A percentile compares a stretch with the other conserved stretches of the same genome.
phyloP scores from a whole-genome alignment of 2,329 filamentous ascomycete genomes.

The Anisogramma anomala region DNA sequence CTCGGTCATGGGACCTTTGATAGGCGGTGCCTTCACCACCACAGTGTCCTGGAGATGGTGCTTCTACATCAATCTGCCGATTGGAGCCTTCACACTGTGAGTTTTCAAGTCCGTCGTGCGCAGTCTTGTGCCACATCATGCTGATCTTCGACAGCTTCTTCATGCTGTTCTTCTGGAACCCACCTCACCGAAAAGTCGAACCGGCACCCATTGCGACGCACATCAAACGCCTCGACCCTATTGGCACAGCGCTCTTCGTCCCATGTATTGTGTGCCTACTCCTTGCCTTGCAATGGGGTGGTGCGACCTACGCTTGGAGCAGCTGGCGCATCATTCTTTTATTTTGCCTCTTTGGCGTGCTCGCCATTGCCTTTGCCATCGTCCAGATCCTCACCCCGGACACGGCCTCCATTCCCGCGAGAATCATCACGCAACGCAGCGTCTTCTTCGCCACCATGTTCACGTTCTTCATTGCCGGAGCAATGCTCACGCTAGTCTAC shows the following conservation, averaged over 20 bases:
- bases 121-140: too few relatives aligned
- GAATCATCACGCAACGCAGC: constrained; percentile 43
- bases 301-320: constrained; percentile 40
- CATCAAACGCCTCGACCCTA: constrained; percentile 42
- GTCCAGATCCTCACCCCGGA: constrained; percentile 44
- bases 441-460: constrained; percentile 36
- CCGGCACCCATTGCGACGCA: constrained; percentile 29
- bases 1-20: constrained; percentile 40
- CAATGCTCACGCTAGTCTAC: constrained; percentile 44
- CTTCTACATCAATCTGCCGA: constrained; percentile 48
- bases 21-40: constrained; percentile 42
- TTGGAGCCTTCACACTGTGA: constrained; percentile 37
- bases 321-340: constrained; percentile 41
- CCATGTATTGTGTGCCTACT: constrained; percentile 48
- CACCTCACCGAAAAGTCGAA: constrained; percentile 24
- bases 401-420: constrained; percentile 44
- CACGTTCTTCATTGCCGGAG: constrained; percentile 35
- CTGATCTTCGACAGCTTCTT: constrained; percentile 20
- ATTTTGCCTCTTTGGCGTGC: constrained; percentile 38
- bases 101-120: background rate
- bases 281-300: constrained; percentile 53
- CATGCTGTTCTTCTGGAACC: constrained; percentile 37
- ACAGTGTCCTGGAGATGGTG: constrained; percentile 43
- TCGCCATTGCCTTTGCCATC: constrained; percentile 34
- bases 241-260: constrained; percentile 49